phyloP scores from a whole-genome alignment of 2,329 filamentous ascomycete genomes.

The Cercospora nicotianae region DNA sequence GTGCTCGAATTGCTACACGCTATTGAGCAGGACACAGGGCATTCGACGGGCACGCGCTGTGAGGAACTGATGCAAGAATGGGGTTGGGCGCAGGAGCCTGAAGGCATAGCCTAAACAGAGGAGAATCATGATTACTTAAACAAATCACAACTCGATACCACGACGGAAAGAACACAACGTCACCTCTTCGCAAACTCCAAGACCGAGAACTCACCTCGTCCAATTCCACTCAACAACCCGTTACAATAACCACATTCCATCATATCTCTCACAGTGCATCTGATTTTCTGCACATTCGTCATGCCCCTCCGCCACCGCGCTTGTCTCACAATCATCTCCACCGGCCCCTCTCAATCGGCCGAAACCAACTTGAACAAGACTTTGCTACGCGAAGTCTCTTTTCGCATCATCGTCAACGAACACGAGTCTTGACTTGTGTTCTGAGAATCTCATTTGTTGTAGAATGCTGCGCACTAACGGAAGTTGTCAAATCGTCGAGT shows the following conservation, averaged over 20 bases:
- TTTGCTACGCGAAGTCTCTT: neutral
- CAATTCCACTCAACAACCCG: too few relatives aligned
- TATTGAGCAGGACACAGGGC: constrained; percentile 63
- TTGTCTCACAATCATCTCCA: neutral
- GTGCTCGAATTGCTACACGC: constrained; percentile 60
- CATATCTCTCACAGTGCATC: neutral
- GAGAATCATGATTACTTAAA: neutral
- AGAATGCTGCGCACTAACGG: neutral
- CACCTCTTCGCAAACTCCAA: neutral
- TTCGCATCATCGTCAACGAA: neutral
- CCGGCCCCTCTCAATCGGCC: neutral
- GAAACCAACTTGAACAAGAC: neutral
- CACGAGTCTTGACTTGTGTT: neutral
- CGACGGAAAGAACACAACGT: neutral
- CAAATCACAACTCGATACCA: neutral
- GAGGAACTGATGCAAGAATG: constrained; percentile 54
- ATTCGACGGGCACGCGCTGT: constrained; percentile 61
- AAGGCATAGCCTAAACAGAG: constrained; percentile 21
- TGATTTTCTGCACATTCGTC: neutral
- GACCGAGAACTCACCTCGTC: neutral
- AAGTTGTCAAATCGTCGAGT: neutral
- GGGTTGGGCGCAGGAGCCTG: constrained; percentile 35
- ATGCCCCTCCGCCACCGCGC: neutral
- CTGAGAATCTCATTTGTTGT: neutral
- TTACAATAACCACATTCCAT: neutral